phyloP scores from a whole-genome alignment of 371 early-diverging fungal species.

The Syncephalis plumigaleata region DNA sequence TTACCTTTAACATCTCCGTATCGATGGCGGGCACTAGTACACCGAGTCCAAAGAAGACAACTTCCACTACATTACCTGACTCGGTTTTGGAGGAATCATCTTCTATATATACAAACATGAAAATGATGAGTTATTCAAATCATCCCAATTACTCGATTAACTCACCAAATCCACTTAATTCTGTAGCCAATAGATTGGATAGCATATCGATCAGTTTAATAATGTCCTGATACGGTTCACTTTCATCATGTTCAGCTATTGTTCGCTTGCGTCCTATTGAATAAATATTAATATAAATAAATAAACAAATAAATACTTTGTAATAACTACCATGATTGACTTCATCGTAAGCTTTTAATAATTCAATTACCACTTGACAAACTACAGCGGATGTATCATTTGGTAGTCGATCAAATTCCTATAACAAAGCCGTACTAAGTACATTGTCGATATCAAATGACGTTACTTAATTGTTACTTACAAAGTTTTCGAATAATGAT shows the following conservation, averaged over 20 bases:
- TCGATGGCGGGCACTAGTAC: conserved; percentile 51
- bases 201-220: conserved; percentile 37
- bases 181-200: conserved; percentile 34
- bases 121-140: conserved; percentile 9
- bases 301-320: conserved; percentile 10
- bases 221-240: conserved; percentile 48
- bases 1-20: conserved; percentile 50
- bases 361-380: conserved; percentile 22
- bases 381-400: conserved; percentile 21
- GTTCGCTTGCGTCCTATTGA: conserved; percentile 10
- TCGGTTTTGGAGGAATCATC: conserved; percentile 9
- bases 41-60: conserved; percentile 49
- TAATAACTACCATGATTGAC: conserved; percentile 22
- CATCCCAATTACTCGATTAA: not conserved
- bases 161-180: conserved; percentile 30
- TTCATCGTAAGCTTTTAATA: conserved; percentile 28
- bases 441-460: not conserved
- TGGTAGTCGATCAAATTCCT: conserved; percentile 24
- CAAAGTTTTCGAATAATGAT: conserved; percentile 27
- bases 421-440: not conserved
- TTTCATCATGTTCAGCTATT: conserved; percentile 35
- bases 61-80: conserved; percentile 30
- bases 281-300: conserved; percentile 8
- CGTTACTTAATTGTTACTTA: conserved; percentile 4
- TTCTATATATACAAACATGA: no score